A percentile compares a stretch with the other conserved stretches of the same genome.
phyloP scores from a whole-genome alignment of 2,329 filamentous ascomycete genomes.

The Fusarium acutatum region DNA sequence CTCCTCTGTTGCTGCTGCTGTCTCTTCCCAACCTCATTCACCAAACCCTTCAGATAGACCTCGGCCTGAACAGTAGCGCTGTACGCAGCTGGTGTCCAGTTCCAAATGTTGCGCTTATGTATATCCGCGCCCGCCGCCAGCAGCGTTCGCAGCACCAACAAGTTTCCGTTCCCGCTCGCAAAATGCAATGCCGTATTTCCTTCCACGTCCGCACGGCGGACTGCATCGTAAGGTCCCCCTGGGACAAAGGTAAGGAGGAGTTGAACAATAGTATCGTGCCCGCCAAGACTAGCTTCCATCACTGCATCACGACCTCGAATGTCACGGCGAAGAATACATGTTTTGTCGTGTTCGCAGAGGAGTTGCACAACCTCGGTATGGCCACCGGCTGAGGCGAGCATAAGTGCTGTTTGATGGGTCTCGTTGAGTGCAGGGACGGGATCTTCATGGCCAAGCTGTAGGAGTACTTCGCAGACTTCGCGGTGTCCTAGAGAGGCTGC shows the following conservation, averaged over 20 bases:
- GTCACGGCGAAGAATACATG: slow-evolving; percentile 72
- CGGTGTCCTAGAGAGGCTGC: slow-evolving; percentile 77
- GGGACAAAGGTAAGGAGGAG: slow-evolving; percentile 70
- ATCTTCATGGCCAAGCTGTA: slow-evolving; percentile 79
- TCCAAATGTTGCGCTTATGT: slow-evolving; percentile 75
- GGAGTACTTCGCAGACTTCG: slow-evolving; percentile 73
- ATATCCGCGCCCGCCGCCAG: slow-evolving; percentile 82
- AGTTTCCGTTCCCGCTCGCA: slow-evolving; percentile 81
- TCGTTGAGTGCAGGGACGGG: slow-evolving; percentile 80
- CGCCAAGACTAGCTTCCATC: slow-evolving; percentile 69
- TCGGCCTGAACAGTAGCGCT: slow-evolving; percentile 84
- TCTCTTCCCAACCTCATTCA: slow-evolving; percentile 74
- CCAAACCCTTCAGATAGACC: slow-evolving; percentile 81
- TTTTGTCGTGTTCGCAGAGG: slow-evolving; percentile 70
- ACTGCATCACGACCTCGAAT: slow-evolving; percentile 75
- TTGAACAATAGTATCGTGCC: slow-evolving; percentile 72
- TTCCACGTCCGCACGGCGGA: slow-evolving; percentile 69
- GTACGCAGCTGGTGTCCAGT: slow-evolving; percentile 86
- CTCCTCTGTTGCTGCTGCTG: slow-evolving; percentile 46
- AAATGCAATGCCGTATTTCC: slow-evolving; percentile 92
- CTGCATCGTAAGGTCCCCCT: slow-evolving; percentile 60
- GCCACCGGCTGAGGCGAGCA: slow-evolving; percentile 75
- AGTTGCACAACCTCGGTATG: slow-evolving; percentile 79
- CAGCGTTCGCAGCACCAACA: slow-evolving; percentile 79
- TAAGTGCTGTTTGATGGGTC: slow-evolving; percentile 80